phyloP scores from a whole-genome alignment of 129 eudicot species.

The Lonicera japonica region DNA sequence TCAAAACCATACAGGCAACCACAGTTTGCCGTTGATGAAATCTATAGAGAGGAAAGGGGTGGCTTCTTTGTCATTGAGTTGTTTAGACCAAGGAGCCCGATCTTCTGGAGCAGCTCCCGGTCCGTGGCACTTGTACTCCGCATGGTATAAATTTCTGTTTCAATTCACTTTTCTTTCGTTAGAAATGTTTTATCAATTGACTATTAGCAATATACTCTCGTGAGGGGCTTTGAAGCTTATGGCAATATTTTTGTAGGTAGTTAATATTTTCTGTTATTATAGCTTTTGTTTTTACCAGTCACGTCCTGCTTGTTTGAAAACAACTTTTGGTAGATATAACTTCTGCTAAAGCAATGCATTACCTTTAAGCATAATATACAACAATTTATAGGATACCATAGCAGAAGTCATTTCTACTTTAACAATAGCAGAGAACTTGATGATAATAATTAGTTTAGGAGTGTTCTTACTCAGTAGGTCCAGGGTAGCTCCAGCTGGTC shows the following conservation, averaged over 20 bases:
- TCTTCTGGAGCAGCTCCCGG: slow-evolving; percentile 50
- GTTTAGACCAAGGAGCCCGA: slow-evolving; percentile 64
- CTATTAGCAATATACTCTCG: background rate
- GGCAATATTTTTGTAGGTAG: background rate
- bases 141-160: slow-evolving; percentile 60
- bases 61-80: slow-evolving; percentile 43
- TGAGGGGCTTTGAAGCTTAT: no score
- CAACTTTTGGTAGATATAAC: background rate
- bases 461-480: slow-evolving; percentile 53
- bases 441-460: no score
- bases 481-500: slow-evolving; percentile 58
- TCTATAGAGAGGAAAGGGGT: slow-evolving; percentile 41
- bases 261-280: no score
- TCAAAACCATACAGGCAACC: slow-evolving; percentile 54
- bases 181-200: background rate
- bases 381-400: no score
- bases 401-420: no score
- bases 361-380: no score
- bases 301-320: background rate
- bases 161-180: background rate
- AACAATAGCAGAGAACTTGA: no score
- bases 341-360: background rate
- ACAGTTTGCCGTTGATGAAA: slow-evolving; percentile 57
- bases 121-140: slow-evolving; percentile 62
- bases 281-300: no score